Evolutionary conservation across 495 filamentous ascomycete genomes (phyloP).

Genomic region (Tricharina praecox): DNA sequence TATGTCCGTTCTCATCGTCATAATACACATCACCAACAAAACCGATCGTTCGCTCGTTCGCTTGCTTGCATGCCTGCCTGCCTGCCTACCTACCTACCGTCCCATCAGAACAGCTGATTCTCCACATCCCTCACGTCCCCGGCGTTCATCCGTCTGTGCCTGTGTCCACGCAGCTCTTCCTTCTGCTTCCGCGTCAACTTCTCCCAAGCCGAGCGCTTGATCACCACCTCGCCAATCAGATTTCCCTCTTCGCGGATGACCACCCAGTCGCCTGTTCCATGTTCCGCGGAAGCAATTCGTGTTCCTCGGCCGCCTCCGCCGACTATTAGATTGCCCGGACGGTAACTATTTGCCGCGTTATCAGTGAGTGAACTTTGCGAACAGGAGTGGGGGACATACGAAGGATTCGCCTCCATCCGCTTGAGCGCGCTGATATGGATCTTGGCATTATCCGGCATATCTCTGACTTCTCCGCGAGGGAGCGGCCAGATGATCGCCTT

Average conservation of each 20-base stretch:
- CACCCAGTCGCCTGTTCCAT: constrained; percentile 60
- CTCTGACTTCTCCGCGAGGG: constrained; percentile 62
- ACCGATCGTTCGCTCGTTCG: too few species aligned
- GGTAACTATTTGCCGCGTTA: constrained; percentile 35
- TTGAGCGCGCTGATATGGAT: constrained; percentile 60
- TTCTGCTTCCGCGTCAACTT: background rate
- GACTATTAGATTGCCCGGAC: constrained; percentile 66
- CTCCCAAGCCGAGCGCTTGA: constrained; percentile 12
- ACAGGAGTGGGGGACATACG: background rate
- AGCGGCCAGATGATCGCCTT: constrained; percentile 67
- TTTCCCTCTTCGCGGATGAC: constrained; percentile 46
- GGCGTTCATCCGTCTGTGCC: too few species aligned
- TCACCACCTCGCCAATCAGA: constrained; percentile 43
- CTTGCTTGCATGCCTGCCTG: too few species aligned
- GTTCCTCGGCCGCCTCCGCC: constrained; percentile 65
- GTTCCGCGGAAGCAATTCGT: constrained; percentile 39
- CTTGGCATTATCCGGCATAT: constrained; percentile 49
- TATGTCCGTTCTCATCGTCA: too few species aligned
- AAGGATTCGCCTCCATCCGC: constrained; percentile 45
- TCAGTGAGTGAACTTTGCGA: background rate
- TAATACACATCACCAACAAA: too few species aligned
- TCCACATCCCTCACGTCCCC: too few species aligned
- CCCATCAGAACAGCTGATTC: too few species aligned
- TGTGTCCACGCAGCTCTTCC: too few species aligned
- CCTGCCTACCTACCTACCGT: too few species aligned